phyloP scores from a whole-genome alignment of 768 basidiomycete species.

The Scleroderma citrinum region DNA sequence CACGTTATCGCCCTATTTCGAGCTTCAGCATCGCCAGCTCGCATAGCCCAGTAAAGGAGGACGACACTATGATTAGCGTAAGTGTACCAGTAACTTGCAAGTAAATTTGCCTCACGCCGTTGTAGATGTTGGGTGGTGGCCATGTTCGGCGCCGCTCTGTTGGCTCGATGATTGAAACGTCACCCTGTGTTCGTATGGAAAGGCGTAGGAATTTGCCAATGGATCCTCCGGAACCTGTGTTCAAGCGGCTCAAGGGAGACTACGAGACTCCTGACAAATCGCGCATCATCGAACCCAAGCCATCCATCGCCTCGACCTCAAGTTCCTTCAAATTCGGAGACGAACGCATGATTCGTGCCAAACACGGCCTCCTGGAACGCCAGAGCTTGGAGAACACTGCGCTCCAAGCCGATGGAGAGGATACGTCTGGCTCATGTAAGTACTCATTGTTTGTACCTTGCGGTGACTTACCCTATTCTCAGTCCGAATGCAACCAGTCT shows the following conservation, averaged over 20 bases:
- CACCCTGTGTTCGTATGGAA: slow-evolving; percentile 62
- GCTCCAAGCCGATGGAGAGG: slow-evolving; percentile 63
- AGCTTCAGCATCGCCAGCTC: slow-evolving; percentile 45
- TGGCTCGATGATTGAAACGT: slow-evolving; percentile 59
- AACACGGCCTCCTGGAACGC: slow-evolving; percentile 54
- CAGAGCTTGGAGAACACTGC: slow-evolving; percentile 64
- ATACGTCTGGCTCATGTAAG: slow-evolving; percentile 46
- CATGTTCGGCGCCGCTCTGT: slow-evolving; percentile 66
- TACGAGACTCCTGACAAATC: slow-evolving; percentile 37
- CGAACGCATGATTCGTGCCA: slow-evolving; percentile 63
- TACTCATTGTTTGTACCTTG: background rate
- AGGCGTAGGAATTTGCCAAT: slow-evolving; percentile 48
- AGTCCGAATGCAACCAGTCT: slow-evolving; percentile 50
- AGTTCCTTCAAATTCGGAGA: slow-evolving; percentile 56
- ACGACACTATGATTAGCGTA: slow-evolving; percentile 81
- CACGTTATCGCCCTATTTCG: slow-evolving; percentile 62
- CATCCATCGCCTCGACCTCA: slow-evolving; percentile 60
- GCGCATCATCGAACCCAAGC: slow-evolving; percentile 47
- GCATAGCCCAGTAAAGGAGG: slow-evolving; percentile 54
- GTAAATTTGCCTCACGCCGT: slow-evolving; percentile 1
- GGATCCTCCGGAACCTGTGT: slow-evolving; percentile 24
- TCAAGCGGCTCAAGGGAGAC: slow-evolving; percentile 32
- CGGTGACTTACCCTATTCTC: slow-evolving; percentile 11
- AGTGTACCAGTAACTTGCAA: slow-evolving; percentile 18
- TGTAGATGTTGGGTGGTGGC: slow-evolving; percentile 77